phyloP scores from a whole-genome alignment of 2,329 filamentous ascomycete genomes.

The Ophiosphaerella korrae region DNA sequence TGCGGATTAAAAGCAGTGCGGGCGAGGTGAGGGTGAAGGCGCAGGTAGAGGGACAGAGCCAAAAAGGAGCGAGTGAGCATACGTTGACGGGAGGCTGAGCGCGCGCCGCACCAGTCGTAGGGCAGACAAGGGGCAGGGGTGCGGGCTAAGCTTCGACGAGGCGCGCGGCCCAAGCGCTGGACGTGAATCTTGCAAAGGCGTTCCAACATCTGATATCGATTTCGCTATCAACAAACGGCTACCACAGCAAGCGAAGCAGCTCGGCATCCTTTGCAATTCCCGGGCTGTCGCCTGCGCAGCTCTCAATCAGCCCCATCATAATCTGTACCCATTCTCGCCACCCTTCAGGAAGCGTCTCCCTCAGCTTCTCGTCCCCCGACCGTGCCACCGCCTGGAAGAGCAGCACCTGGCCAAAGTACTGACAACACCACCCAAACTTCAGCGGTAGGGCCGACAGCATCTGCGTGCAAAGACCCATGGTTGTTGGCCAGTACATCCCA shows the following conservation, averaged over 20 bases:
- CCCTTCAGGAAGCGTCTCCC: constrained; percentile 38
- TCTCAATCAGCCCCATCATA: constrained; percentile 44
- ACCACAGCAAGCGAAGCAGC: constrained; percentile 37
- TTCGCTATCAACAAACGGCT: too few relatives aligned
- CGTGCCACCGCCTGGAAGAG: constrained; percentile 40
- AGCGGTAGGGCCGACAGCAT: constrained; percentile 44
- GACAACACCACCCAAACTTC: constrained; percentile 47
- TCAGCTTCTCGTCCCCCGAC: constrained; percentile 33
- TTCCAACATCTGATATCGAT: too few relatives aligned
- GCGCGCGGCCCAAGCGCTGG: background rate
- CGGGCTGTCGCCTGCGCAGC: constrained; percentile 39
- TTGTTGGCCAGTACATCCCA: constrained; percentile 46
- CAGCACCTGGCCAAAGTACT: constrained; percentile 46
- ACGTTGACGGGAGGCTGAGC: constrained; percentile 3
- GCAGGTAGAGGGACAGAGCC: background rate
- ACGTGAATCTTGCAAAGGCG: too few relatives aligned
- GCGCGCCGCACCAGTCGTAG: background rate
- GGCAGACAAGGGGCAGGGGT: constrained; percentile 2
- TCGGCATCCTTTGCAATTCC: constrained; percentile 44
- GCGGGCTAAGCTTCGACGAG: background rate
- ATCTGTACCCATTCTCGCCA: constrained; percentile 45
- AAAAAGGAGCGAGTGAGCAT: constrained; percentile 14
- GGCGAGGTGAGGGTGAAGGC: too few relatives aligned
- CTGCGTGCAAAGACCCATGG: constrained; percentile 42
- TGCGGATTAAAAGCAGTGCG: constrained; percentile 1